These are phyloP conservation scores for Nicotiana noctiflora DNA, from an alignment of 257 asterid genomes.

Conservation along the genomic window DNA sequence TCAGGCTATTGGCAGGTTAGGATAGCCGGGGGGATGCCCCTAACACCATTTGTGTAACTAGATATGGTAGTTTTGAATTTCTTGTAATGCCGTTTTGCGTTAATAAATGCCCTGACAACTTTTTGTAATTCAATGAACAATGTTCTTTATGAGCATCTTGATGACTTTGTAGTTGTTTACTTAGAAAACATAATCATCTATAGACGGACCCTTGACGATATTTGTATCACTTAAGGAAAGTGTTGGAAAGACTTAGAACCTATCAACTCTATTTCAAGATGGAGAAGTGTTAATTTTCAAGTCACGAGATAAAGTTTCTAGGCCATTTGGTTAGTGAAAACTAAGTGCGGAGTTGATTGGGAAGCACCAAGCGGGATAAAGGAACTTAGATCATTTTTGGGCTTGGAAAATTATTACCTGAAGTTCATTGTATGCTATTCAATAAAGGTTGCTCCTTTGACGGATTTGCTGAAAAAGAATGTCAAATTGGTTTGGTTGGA, in stretches of 20 bases:
- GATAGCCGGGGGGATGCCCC: not conserved
- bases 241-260: not conserved
- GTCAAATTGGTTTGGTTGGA: not conserved
- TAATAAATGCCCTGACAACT: not conserved
- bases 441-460: not conserved
- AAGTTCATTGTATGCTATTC: not conserved
- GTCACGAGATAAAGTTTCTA: not conserved
- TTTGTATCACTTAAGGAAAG: no score
- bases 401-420: not conserved
- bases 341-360: not conserved
- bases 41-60: not conserved
- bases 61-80: not conserved
- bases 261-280: not conserved
- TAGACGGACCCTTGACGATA: no score
- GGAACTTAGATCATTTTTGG: not conserved
- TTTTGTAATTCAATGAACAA: not conserved
- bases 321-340: not conserved
- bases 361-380: not conserved
- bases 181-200: no score
- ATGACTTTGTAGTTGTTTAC: no score
- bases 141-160: not conserved
- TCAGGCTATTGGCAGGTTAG: no score
- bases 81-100: not conserved
- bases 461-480: not conserved
- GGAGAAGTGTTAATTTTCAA: not conserved